These are phyloP conservation scores for Allium fistulosum DNA, from an alignment of 106 monocot species.

Conservation along the genomic window DNA sequence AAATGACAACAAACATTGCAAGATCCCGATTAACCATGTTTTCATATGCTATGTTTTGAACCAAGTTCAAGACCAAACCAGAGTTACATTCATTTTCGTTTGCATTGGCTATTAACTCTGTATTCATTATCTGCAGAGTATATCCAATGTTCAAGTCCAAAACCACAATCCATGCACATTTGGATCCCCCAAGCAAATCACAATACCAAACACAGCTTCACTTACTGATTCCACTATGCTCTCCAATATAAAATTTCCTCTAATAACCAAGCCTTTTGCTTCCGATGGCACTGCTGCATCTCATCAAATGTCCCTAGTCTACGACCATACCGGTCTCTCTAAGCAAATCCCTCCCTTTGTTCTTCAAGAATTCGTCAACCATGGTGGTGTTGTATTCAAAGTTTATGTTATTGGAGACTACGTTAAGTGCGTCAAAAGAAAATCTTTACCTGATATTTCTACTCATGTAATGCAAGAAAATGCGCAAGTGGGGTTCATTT, in stretches of 20 bases:
- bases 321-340: slow-evolving; percentile 24
- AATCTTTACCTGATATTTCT: slow-evolving; percentile 52
- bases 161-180: slow-evolving; percentile 18
- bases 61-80: too few species aligned
- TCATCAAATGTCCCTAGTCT: slow-evolving; percentile 58
- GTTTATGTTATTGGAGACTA: slow-evolving; percentile 61
- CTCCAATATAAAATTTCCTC: slow-evolving; percentile 29
- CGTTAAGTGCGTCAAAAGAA: slow-evolving; percentile 56
- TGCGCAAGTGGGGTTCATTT: slow-evolving; percentile 16
- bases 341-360: slow-evolving; percentile 48
- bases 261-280: slow-evolving; percentile 57
- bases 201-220: slow-evolving; percentile 19
- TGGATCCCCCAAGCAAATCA: slow-evolving; percentile 45
- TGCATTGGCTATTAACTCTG: too few species aligned
- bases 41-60: too few species aligned
- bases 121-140: too few species aligned
- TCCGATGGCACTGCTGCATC: slow-evolving; percentile 51
- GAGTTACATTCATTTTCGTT: too few species aligned
- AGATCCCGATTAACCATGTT: too few species aligned
- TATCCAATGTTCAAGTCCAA: too few species aligned
- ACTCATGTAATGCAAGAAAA: slow-evolving; percentile 15
- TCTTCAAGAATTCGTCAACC: slow-evolving; percentile 68
- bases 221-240: slow-evolving; percentile 24
- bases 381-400: slow-evolving; percentile 66
- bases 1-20: too few species aligned